These are phyloP conservation scores for Pseudocercospora fijiensis DNA, from an alignment of 2,329 filamentous ascomycete species.

Conservation along the genomic window DNA sequence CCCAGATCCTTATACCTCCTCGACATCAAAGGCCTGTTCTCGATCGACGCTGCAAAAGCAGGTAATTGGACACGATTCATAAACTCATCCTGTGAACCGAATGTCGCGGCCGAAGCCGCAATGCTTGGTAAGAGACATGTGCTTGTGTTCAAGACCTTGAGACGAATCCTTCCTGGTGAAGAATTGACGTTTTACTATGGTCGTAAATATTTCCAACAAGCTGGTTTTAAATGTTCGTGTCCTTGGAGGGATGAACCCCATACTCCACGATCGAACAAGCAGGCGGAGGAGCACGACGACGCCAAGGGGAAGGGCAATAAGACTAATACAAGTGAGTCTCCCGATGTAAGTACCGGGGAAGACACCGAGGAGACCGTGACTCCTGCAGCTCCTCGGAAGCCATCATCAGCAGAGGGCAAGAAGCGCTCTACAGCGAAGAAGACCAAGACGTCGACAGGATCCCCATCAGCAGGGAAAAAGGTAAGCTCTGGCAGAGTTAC, in stretches of 20 bases:
- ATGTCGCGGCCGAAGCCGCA: not conserved
- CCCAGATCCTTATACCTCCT: not conserved
- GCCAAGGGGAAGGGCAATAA: not conserved
- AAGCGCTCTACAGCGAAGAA: not conserved
- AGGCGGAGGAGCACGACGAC: not conserved
- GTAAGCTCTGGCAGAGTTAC: not conserved
- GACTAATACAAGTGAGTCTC: not conserved
- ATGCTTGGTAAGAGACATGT: not conserved
- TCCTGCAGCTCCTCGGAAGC: no score
- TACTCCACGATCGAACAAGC: not conserved
- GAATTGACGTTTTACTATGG: not conserved
- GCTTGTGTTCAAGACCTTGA: not conserved
- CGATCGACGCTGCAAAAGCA: not conserved
- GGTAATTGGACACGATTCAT: not conserved
- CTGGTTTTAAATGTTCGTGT: not conserved
- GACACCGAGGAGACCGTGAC: no score
- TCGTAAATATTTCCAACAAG: not conserved
- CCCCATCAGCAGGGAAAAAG: not conserved
- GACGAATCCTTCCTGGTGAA: not conserved
- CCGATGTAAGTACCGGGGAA: not conserved
- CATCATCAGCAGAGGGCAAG: no score
- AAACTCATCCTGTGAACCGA: not conserved
- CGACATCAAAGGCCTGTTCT: not conserved
- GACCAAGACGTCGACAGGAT: not conserved
- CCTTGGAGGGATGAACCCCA: not conserved